These are phyloP conservation scores for Yarrowia yakushimensis DNA, from an alignment of 805 yeast genomes.

Conservation along the genomic window DNA sequence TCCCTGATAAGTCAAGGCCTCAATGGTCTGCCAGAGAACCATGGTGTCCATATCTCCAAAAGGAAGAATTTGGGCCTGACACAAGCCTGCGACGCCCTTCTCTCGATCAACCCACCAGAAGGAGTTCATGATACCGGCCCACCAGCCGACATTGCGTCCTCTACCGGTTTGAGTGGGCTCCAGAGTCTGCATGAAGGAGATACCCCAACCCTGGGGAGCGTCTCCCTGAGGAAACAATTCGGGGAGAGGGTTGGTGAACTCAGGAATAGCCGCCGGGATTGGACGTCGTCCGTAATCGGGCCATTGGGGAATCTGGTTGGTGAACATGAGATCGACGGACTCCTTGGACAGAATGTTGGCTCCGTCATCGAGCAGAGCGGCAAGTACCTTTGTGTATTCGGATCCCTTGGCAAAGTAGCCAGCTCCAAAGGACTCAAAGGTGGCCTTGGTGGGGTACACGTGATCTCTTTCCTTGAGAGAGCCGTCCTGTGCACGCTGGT, in stretches of 20 bases:
- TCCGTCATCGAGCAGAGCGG: conserved; percentile 45
- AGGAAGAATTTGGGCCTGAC: conserved; percentile 40
- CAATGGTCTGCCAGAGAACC: conserved; percentile 12
- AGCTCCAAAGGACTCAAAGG: conserved; percentile 35
- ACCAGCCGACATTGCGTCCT: conserved; percentile 39
- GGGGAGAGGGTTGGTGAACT: conserved; percentile 23
- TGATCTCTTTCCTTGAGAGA: conserved; percentile 26
- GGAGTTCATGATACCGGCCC: conserved; percentile 44
- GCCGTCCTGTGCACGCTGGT: conserved; percentile 31
- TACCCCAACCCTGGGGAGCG: conserved; percentile 37
- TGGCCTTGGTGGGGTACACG: not conserved
- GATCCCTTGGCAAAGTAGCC: conserved; percentile 43
- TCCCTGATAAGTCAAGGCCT: not conserved
- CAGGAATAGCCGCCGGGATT: conserved; percentile 25
- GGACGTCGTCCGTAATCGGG: conserved; percentile 31
- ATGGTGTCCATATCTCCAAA: conserved; percentile 32
- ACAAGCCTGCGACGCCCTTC: conserved; percentile 42
- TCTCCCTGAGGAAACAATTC: conserved; percentile 30
- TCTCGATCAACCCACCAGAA: conserved; percentile 44
- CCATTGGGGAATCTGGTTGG: conserved; percentile 39
- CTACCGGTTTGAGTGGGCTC: conserved; percentile 40
- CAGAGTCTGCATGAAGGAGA: conserved; percentile 34
- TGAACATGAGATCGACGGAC: conserved; percentile 39
- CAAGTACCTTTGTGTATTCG: conserved; percentile 43
- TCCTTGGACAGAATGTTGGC: conserved; percentile 36